Evolutionary conservation across 306 rosid species (phyloP).

Genomic region (Ziziphus jujuba): DNA sequence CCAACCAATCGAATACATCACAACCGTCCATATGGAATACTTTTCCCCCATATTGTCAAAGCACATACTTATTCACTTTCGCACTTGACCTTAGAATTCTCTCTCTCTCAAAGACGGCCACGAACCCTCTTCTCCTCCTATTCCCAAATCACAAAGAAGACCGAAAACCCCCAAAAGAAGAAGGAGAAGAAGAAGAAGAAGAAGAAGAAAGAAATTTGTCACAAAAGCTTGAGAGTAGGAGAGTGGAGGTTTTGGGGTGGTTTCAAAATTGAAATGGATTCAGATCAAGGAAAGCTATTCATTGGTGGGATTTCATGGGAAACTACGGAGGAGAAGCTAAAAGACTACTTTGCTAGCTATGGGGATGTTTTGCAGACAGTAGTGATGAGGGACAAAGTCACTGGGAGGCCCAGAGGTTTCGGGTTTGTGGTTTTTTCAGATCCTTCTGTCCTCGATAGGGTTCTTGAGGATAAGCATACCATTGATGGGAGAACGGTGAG

Average conservation of each 20-base stretch:
- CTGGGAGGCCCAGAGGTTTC: constrained; percentile 86
- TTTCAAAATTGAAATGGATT: constrained; percentile 64
- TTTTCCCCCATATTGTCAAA: constrained; percentile 3
- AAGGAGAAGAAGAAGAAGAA: neutral
- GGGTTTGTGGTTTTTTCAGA: constrained; percentile 86
- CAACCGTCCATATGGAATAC: constrained; percentile 37
- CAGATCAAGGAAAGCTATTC: constrained; percentile 95
- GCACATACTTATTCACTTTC: neutral
- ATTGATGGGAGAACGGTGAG: constrained; percentile 90
- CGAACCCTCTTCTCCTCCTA: constrained; percentile 37
- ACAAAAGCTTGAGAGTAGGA: neutral
- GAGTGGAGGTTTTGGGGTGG: neutral
- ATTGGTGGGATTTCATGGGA: constrained; percentile 99
- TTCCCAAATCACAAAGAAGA: constrained; percentile 11
- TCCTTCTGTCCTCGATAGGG: constrained; percentile 87
- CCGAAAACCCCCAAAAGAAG: neutral
- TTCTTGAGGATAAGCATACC: constrained; percentile 81
- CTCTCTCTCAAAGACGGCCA: constrained; percentile 40
- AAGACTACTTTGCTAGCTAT: constrained; percentile 72
- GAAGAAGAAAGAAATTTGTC: neutral
- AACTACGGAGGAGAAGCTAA: constrained; percentile 83
- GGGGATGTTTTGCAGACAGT: constrained; percentile 82
- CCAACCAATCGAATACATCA: constrained; percentile 17
- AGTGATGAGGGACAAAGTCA: constrained; percentile 83
- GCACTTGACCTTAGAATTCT: constrained; percentile 7